phyloP scores from a whole-genome alignment of 495 filamentous ascomycete species.

The Cryomyces minteri region DNA sequence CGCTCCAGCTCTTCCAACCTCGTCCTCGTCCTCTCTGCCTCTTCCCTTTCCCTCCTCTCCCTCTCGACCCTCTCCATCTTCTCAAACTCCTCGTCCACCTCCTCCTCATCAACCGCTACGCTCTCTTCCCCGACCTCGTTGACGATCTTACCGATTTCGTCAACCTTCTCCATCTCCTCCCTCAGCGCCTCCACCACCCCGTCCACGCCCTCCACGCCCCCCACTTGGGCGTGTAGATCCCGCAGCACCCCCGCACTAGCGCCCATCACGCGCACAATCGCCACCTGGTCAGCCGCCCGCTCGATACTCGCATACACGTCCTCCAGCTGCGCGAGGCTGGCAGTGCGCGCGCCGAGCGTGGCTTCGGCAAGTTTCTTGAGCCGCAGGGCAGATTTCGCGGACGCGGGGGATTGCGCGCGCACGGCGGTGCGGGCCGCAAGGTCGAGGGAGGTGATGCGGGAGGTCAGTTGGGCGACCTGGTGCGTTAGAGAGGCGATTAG shows the following conservation, averaged over 20 bases:
- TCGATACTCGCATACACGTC: constrained; percentile 64
- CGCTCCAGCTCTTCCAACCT: constrained; percentile 19
- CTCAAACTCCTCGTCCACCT: constrained; percentile 79
- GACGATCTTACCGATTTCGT: constrained; percentile 65
- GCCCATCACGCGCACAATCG: constrained; percentile 65
- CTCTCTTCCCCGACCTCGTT: constrained; percentile 33
- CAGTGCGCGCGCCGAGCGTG: constrained; percentile 46
- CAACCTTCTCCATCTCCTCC: constrained; percentile 64
- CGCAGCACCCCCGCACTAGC: constrained; percentile 50
- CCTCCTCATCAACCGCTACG: constrained; percentile 53
- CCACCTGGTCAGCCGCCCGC: constrained; percentile 66
- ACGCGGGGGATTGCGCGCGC: constrained; percentile 44
- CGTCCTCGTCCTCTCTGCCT: constrained; percentile 18
- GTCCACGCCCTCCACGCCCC: constrained; percentile 32
- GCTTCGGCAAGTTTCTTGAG: constrained; percentile 65
- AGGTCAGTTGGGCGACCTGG: constrained; percentile 16
- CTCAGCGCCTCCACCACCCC: constrained; percentile 27
- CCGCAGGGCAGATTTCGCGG: constrained; percentile 59
- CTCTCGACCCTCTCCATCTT: constrained; percentile 50
- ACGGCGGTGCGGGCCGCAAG: constrained; percentile 49
- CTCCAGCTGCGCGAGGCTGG: constrained; percentile 63
- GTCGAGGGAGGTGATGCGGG: constrained; percentile 30
- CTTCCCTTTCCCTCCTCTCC: constrained; percentile 32
- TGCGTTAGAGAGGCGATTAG: constrained; percentile 35
- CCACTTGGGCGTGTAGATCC: constrained; percentile 55